Evolutionary conservation across 257 asterid genomes (phyloP), one percentile per base, ranked within the genome.

Genomic region (Solanum sparsipilum): DNA sequence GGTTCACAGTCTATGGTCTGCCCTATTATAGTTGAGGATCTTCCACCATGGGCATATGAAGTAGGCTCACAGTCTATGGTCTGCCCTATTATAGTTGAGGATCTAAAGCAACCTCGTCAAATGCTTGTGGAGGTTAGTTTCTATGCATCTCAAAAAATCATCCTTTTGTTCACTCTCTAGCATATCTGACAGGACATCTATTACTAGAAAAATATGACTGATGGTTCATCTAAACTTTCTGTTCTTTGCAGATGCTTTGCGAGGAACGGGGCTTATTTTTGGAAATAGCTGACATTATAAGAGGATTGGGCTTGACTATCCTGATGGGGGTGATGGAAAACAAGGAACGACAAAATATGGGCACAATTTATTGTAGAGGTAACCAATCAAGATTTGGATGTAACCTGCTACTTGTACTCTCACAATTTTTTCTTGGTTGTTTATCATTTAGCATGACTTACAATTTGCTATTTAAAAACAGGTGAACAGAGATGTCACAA

Each of bases 321-420:
- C 93, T 96, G 87, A 96, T 94, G 93, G 99, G 99, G 56, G 93
- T 94, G 58, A 95, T 96, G 98, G 98, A 95, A 95, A 94, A 93
- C 93, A 86, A 93, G 93, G 56, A 91, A 93, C 27, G 96, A 93
- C 91, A 96, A 96, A 89, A 95, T 94, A 32, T 96, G 96, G 99
- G 98, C 96, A 63, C 96, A 94, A 41, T 96, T 96, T 91, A 88
- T 93, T 63, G 98, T 96, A 9, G 99, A 96, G 98, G 99, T 96
- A 91, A 71, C 52, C 44, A 65, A 27, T 76, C n/a, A 48, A 38
- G 34, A 60, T 44, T 10, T 44, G 78, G 75, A 8, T 36, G 8
- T 56, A 52, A 82, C 48, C 32, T 34, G 71, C 29, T 48, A 63
- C 15, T 27, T 46, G 52, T 36, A 31, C 46, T 16, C 44, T 5